These are phyloP conservation scores for Phytophthora chlamydospora DNA, from an alignment of 352 stramenopile genomes.

Conservation along the genomic window DNA sequence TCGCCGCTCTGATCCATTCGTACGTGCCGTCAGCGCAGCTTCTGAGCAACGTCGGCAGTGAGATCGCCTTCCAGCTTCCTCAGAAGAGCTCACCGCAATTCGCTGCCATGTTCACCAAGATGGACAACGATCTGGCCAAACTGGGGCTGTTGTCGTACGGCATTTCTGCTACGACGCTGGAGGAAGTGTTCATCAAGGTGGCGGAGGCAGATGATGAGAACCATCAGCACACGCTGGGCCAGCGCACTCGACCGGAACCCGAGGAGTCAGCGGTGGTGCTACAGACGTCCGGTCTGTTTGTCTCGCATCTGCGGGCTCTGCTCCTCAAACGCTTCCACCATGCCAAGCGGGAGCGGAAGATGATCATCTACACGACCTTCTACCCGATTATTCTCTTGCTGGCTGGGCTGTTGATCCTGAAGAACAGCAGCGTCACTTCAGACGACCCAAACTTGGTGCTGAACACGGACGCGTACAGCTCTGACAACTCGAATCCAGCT, in stretches of 20 bases:
- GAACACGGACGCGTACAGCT: slow-evolving; percentile 17
- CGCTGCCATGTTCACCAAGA: slow-evolving; percentile 46
- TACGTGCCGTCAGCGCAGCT: slow-evolving; percentile 41
- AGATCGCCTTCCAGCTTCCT: slow-evolving; percentile 67
- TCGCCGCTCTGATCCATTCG: slow-evolving; percentile 26
- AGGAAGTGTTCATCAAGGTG: slow-evolving; percentile 77
- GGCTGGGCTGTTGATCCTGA: slow-evolving; percentile 50
- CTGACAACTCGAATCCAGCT: slow-evolving; percentile 31
- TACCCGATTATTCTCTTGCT: slow-evolving; percentile 55
- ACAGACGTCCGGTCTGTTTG: slow-evolving; percentile 26
- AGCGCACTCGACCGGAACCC: slow-evolving; percentile 2
- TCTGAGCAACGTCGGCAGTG: slow-evolving; percentile 62
- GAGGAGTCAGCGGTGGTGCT: not conserved
- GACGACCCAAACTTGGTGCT: slow-evolving; percentile 46
- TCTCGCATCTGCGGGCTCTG: slow-evolving; percentile 41
- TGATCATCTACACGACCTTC: slow-evolving; percentile 50
- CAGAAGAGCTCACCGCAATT: slow-evolving; percentile 47
- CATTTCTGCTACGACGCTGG: slow-evolving; percentile 76
- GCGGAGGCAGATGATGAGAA: slow-evolving; percentile 37
- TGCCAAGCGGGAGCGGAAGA: slow-evolving; percentile 50
- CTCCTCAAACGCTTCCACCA: slow-evolving; percentile 54
- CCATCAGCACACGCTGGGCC: slow-evolving; percentile 35
- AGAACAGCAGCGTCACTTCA: slow-evolving; percentile 30
- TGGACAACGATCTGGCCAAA: slow-evolving; percentile 43
- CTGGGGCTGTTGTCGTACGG: slow-evolving; percentile 51